phyloP scores from a whole-genome alignment of 257 asterid species.

The Leonotis leonurus region DNA sequence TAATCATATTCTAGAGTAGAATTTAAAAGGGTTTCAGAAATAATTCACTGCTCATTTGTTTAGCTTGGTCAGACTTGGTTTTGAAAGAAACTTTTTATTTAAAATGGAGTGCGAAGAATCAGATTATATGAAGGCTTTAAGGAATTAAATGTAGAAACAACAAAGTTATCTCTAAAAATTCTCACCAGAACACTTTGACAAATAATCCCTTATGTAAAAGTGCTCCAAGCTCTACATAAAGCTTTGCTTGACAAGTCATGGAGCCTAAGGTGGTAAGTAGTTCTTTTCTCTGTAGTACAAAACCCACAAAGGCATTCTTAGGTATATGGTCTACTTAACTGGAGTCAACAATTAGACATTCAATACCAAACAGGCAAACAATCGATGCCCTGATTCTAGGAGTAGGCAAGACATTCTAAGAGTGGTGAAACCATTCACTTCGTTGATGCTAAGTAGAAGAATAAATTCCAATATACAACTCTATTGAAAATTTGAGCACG shows the following conservation, averaged over 20 bases:
- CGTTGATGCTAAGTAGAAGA: slow-evolving; percentile 8
- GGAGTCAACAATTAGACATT: not conserved
- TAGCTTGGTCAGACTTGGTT: not conserved
- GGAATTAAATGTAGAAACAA: not conserved
- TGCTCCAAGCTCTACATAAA: slow-evolving; percentile 1
- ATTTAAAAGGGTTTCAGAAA: not conserved
- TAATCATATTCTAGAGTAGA: not conserved
- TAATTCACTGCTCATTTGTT: not conserved
- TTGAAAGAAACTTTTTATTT: not conserved
- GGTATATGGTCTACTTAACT: not conserved
- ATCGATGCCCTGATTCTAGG: not conserved
- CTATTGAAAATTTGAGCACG: not conserved
- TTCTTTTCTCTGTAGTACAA: slow-evolving; percentile 10
- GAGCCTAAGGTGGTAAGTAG: slow-evolving; percentile 6
- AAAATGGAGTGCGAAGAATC: not conserved
- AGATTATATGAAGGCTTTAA: not conserved
- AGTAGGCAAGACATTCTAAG: not conserved
- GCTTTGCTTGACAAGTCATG: not conserved
- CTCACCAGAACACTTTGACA: not conserved
- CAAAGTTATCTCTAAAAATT: not conserved
- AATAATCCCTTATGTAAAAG: not conserved
- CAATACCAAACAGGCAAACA: not conserved
- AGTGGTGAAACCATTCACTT: no score
- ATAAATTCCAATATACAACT: not conserved
- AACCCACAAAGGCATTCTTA: not conserved